Conservation (phyloP, 2,329 filamentous ascomycete species). For the Neocucurbitaria cava region DNA sequence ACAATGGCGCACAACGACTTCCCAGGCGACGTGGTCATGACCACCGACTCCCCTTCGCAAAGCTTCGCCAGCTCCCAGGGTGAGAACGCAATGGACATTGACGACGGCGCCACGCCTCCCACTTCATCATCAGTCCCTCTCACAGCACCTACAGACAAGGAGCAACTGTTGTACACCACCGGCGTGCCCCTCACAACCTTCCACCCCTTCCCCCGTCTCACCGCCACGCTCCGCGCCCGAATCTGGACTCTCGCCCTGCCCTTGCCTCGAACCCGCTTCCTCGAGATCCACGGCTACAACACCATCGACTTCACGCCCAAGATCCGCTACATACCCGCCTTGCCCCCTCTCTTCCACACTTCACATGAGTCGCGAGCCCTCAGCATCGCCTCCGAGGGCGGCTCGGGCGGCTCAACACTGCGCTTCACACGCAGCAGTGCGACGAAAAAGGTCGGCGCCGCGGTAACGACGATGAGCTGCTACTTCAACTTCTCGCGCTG, state of each 20-base stretch:
- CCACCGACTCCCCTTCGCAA: neutral
- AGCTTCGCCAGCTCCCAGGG: neutral
- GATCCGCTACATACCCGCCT: conserved; percentile 16
- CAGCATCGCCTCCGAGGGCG: conserved; percentile 13
- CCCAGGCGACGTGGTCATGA: neutral
- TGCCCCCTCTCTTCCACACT: conserved; percentile 15
- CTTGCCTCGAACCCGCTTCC: conserved; percentile 15
- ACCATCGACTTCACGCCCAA: conserved; percentile 4
- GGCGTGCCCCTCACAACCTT: neutral
- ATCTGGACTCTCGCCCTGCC: conserved; percentile 15
- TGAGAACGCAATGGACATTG: neutral
- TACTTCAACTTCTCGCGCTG: conserved; percentile 18
- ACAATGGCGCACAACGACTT: neutral
- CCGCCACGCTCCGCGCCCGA: neutral
- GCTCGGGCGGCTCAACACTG: conserved; percentile 8
- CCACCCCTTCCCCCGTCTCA: conserved; percentile 7
- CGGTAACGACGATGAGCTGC: too few relatives aligned
- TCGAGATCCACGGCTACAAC: conserved; percentile 20
- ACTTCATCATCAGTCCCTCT: neutral
- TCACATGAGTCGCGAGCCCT: conserved; percentile 9
- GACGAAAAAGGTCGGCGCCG: too few relatives aligned
- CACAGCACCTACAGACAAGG: neutral
- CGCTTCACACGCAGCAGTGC: conserved; percentile 1
- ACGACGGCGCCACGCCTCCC: neutral
- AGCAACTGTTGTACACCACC: neutral